A percentile compares a stretch with the other conserved stretches of the same genome.
These are phyloP conservation scores for Blepharisma stoltei DNA, from an alignment of 73 alveolate species.

Conservation along the genomic window DNA sequence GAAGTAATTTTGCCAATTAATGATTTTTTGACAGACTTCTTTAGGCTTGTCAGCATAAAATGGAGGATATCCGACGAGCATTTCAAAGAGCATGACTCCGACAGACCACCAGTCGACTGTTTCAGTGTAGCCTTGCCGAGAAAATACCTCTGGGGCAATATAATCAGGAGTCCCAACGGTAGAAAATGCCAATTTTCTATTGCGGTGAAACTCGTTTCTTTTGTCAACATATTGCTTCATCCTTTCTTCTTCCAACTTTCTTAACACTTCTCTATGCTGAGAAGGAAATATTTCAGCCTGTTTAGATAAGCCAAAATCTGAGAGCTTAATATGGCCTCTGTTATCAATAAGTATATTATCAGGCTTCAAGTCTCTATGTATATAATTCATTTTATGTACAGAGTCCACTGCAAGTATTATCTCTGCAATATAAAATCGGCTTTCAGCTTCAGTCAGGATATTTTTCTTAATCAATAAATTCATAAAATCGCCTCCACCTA, in stretches of 20 bases:
- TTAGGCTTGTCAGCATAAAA: constrained; percentile 64
- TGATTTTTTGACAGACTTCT: constrained; percentile 39
- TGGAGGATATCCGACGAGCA: constrained; percentile 81
- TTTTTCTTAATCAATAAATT: constrained; percentile 33
- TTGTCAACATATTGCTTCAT: not conserved
- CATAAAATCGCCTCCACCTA: constrained; percentile 82
- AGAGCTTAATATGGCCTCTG: constrained; percentile 21
- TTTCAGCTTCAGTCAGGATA: constrained; percentile 34
- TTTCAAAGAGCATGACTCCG: constrained; percentile 75
- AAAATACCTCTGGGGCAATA: constrained; percentile 82
- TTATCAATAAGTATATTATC: constrained; percentile 21
- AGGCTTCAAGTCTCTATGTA: constrained; percentile 18
- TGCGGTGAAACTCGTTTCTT: not conserved
- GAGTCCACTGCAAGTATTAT: not conserved
- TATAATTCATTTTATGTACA: constrained; percentile 20
- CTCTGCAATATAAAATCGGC: constrained; percentile 36
- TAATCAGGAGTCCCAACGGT: constrained; percentile 75
- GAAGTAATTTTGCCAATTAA: constrained; percentile 30
- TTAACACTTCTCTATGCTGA: not conserved
- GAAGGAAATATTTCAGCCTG: constrained; percentile 20
- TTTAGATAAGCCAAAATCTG: constrained; percentile 21
- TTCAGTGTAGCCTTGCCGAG: constrained; percentile 57
- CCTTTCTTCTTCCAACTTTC: constrained; percentile 14
- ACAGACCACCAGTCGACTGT: constrained; percentile 84
- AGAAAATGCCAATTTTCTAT: constrained; percentile 14